Conservation (phyloP, 176 grass and related monocot species). For the Carex myosuroides region DNA sequence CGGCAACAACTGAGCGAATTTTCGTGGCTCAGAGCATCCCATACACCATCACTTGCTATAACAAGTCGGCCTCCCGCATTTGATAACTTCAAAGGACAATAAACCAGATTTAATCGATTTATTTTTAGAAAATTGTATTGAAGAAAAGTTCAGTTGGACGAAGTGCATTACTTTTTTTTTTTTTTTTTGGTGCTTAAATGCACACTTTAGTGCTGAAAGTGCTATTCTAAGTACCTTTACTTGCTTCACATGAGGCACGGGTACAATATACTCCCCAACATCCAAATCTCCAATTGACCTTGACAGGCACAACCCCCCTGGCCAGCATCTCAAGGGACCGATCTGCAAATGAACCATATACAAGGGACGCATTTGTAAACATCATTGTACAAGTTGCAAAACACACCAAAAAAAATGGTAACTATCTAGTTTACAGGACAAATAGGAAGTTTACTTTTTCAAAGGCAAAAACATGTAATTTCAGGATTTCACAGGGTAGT, state of each 20-base stretch:
- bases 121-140: neutral
- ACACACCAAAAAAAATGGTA: neutral
- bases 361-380: neutral
- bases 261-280: constrained; percentile 93
- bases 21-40: constrained; percentile 73
- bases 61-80: constrained; percentile 83
- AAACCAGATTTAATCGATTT: neutral
- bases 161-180: neutral
- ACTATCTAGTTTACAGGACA: neutral
- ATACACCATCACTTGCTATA: constrained; percentile 87
- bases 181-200: neutral
- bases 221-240: constrained; percentile 54
- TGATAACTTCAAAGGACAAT: constrained; percentile 54
- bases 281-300: constrained; percentile 96
- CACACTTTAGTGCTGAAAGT: neutral
- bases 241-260: constrained; percentile 98
- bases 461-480: neutral
- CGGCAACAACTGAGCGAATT: constrained; percentile 61
- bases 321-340: constrained; percentile 98
- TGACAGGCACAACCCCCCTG: constrained; percentile 93
- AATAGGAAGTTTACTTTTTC: neutral
- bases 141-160: neutral
- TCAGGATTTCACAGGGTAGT: neutral
- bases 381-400: neutral
- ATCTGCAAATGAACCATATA: constrained; percentile 50